These are phyloP conservation scores for Beauveria rudraprayagi DNA, from an alignment of 2,329 filamentous ascomycete species.

Conservation along the genomic window DNA sequence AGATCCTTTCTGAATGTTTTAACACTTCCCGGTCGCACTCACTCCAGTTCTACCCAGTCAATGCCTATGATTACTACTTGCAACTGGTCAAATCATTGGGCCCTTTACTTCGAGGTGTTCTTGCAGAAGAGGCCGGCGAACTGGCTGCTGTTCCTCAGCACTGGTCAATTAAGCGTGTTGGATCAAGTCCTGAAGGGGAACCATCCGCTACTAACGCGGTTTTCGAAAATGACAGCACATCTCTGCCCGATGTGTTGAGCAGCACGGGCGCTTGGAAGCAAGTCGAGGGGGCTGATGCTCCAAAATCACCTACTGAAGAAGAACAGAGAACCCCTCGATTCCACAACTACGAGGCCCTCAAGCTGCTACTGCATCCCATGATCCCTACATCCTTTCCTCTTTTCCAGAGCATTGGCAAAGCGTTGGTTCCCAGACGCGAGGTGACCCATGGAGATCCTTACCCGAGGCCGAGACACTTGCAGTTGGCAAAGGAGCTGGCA, in stretches of 20 bases:
- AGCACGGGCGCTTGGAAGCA: slow-evolving; percentile 21
- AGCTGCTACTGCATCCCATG: slow-evolving; percentile 69
- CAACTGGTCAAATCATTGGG: slow-evolving; percentile 68
- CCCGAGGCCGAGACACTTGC: slow-evolving; percentile 43
- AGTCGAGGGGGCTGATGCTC: slow-evolving; percentile 17
- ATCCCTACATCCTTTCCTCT: slow-evolving; percentile 76
- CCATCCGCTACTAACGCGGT: slow-evolving; percentile 16
- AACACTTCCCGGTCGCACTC: slow-evolving; percentile 56
- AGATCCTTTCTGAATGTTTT: slow-evolving; percentile 67
- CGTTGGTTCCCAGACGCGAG: slow-evolving; percentile 66
- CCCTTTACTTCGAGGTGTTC: slow-evolving; percentile 66
- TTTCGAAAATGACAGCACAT: slow-evolving; percentile 22
- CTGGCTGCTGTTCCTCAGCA: slow-evolving; percentile 64
- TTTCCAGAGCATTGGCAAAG: slow-evolving; percentile 77
- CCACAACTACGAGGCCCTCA: slow-evolving; percentile 70
- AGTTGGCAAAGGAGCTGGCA: slow-evolving; percentile 59
- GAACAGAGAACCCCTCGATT: slow-evolving; percentile 39
- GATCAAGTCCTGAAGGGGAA: slow-evolving; percentile 18
- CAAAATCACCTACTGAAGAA: slow-evolving; percentile 34
- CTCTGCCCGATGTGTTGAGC: slow-evolving; percentile 26
- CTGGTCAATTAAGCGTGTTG: slow-evolving; percentile 40
- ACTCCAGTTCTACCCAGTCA: slow-evolving; percentile 65
- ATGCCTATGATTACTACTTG: slow-evolving; percentile 77
- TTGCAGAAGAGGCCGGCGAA: slow-evolving; percentile 78
- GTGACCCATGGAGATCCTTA: slow-evolving; percentile 48